Percentiles rank a stretch among this genome's conserved stretches.
These are phyloP conservation scores for Ilyonectria sp. DNA, from an alignment of 2,329 filamentous ascomycete species.

Conservation along the genomic window DNA sequence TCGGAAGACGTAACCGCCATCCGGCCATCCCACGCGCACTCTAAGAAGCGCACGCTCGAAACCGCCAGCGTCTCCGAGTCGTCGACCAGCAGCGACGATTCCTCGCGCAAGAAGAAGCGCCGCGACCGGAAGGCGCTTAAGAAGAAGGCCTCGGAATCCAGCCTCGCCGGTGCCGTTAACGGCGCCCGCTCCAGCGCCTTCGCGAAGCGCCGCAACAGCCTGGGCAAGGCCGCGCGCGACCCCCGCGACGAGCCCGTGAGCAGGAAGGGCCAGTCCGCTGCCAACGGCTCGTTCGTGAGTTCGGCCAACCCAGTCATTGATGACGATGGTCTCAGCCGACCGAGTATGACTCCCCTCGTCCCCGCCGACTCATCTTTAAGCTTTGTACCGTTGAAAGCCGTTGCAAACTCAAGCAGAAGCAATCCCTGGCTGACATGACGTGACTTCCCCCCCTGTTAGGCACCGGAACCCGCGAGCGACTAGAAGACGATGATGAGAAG, in stretches of 20 bases:
- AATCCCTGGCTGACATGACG: conserved; percentile 25
- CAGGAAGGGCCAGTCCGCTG: conserved; percentile 53
- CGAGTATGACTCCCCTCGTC: conserved; percentile 58
- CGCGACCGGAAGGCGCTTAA: conserved; percentile 44
- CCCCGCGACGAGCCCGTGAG: conserved; percentile 67
- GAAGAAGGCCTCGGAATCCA: conserved; percentile 34
- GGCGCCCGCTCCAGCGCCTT: conserved; percentile 49
- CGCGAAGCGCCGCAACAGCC: conserved; percentile 65
- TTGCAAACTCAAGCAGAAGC: not conserved
- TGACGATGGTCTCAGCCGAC: conserved; percentile 73
- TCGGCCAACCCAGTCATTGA: conserved; percentile 72
- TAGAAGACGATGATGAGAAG: conserved; percentile 66
- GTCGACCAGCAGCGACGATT: conserved; percentile 51
- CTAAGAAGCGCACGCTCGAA: conserved; percentile 51
- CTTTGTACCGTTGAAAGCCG: not conserved
- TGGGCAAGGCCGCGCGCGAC: conserved; percentile 75
- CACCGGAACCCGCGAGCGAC: conserved; percentile 74
- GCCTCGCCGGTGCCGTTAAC: conserved; percentile 50
- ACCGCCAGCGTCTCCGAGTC: conserved; percentile 47
- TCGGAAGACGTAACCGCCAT: conserved; percentile 40
- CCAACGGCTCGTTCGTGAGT: conserved; percentile 33
- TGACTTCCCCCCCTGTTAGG: conserved; percentile 56
- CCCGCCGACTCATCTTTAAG: not conserved
- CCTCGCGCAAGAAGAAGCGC: conserved; percentile 48
- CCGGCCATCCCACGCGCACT: conserved; percentile 5